Conservation (phyloP, 2,329 filamentous ascomycete genomes). For the Pseudopyricularia javanii region DNA sequence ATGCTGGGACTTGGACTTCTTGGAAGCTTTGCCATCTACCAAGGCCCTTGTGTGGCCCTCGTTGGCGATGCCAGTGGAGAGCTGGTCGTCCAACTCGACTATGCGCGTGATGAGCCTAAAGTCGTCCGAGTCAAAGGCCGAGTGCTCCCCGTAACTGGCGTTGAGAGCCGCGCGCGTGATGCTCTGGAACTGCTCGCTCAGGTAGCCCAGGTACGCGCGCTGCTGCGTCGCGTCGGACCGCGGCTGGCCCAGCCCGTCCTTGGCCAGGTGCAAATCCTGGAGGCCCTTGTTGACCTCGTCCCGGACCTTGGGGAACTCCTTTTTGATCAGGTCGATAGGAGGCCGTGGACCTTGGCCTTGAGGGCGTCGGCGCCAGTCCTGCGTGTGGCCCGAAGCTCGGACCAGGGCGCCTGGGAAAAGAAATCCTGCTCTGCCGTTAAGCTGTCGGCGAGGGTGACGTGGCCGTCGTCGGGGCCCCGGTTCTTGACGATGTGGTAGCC, state of each 20-base stretch:
- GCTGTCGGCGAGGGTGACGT: constrained; percentile 18
- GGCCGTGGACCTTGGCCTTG: constrained; percentile 18
- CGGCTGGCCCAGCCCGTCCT: constrained; percentile 18
- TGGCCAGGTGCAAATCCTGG: constrained; percentile 1
- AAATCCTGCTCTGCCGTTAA: constrained; percentile 21
- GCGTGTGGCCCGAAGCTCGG: constrained; percentile 9
- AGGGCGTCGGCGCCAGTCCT: constrained; percentile 22
- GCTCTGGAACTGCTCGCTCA: constrained; percentile 12
- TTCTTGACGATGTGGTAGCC: constrained; percentile 38
- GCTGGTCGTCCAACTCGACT: constrained; percentile 22
- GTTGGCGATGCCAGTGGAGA: constrained; percentile 14
- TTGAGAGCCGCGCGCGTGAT: constrained; percentile 19
- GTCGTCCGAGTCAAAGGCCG: constrained; percentile 14
- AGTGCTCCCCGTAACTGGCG: constrained; percentile 19
- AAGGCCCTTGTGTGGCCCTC: constrained; percentile 25
- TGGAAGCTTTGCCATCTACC: constrained; percentile 19
- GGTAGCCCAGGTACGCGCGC: constrained; percentile 19
- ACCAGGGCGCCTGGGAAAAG: constrained; percentile 24
- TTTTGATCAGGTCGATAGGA: constrained; percentile 28
- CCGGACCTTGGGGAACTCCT: constrained; percentile 22
- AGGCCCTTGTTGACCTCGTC: constrained; percentile 14
- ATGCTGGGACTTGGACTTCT: not conserved
- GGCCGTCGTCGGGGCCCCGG: constrained; percentile 27
- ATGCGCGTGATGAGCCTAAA: constrained; percentile 26
- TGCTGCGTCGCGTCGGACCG: constrained; percentile 17